phyloP scores from a whole-genome alignment of 2,329 filamentous ascomycete genomes.

The Colletotrichum sublineola region DNA sequence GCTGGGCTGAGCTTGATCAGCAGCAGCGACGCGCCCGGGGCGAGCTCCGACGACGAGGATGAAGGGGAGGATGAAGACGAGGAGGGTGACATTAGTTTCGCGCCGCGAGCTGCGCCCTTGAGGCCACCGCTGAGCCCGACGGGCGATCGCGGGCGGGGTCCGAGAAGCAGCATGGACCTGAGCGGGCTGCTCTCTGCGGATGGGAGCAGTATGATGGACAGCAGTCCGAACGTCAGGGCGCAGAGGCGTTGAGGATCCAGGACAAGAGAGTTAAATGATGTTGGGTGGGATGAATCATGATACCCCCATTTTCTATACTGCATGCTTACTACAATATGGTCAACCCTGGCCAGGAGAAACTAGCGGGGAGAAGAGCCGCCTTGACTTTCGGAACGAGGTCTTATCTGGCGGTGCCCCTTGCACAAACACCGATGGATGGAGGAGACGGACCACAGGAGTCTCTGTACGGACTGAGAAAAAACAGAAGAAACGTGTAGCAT shows the following conservation, averaged over 20 bases:
- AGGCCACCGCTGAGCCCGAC: constrained; percentile 56
- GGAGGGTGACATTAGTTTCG: constrained; percentile 55
- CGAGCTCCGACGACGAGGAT: constrained; percentile 43
- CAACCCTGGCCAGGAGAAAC: background rate
- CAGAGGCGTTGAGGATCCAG: constrained; percentile 45
- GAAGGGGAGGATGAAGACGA: constrained; percentile 43
- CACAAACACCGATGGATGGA: background rate
- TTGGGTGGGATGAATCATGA: constrained; percentile 23
- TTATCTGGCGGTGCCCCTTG: background rate
- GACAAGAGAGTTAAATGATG: constrained; percentile 3
- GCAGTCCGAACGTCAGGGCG: constrained; percentile 65
- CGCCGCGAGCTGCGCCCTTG: constrained; percentile 51
- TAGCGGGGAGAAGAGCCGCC: background rate
- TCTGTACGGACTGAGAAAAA: background rate
- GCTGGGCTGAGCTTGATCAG: constrained; percentile 69
- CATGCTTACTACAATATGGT: background rate
- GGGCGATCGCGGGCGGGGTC: constrained; percentile 47
- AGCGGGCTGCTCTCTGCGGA: constrained; percentile 68
- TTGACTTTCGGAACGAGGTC: background rate
- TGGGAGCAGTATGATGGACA: constrained; percentile 69
- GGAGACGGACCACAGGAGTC: background rate
- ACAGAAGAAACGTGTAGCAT: constrained; percentile 2
- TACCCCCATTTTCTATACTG: constrained; percentile 26
- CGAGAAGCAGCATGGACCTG: constrained; percentile 66
- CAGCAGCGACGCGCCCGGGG: constrained; percentile 46